A percentile compares a stretch with the other conserved stretches of the same genome.
Conservation (phyloP, 148 eudicot species). For the Linanthus parryae region DNA sequence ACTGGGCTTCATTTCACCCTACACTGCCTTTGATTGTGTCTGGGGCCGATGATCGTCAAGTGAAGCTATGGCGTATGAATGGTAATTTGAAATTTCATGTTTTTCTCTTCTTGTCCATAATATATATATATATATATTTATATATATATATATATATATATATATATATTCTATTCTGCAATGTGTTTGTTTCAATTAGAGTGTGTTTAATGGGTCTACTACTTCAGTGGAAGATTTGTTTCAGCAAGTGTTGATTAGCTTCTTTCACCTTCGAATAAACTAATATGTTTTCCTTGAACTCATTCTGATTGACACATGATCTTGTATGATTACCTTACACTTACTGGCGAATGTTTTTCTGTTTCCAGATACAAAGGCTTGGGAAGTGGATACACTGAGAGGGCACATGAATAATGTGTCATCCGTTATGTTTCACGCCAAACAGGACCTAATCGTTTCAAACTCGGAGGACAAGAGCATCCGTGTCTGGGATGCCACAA, state of each 20-base stretch:
- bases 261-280: too few species aligned
- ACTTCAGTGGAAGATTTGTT: too few species aligned
- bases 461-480: constrained; percentile 98
- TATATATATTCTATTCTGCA: too few species aligned
- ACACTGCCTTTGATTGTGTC: constrained; percentile 82
- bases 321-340: too few species aligned
- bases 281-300: too few species aligned
- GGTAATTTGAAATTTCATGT: constrained; percentile 33
- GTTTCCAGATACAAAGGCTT: constrained; percentile 85
- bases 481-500: constrained; percentile 97
- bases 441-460: constrained; percentile 88
- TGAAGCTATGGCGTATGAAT: constrained; percentile 95
- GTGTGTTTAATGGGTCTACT: too few species aligned
- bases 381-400: constrained; percentile 94
- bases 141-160: too few species aligned
- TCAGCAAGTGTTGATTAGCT: too few species aligned
- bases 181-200: too few species aligned
- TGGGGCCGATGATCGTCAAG: constrained; percentile 95
- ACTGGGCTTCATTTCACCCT: constrained; percentile 97
- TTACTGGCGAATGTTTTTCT: too few species aligned
- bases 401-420: constrained; percentile 99
- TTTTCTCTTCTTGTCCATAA: not conserved
- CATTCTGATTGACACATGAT: too few species aligned
- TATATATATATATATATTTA: too few species aligned
- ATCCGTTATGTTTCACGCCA: constrained; percentile 80